phyloP scores from a whole-genome alignment of 768 basidiomycete species.

The Naganishia vishniacii region DNA sequence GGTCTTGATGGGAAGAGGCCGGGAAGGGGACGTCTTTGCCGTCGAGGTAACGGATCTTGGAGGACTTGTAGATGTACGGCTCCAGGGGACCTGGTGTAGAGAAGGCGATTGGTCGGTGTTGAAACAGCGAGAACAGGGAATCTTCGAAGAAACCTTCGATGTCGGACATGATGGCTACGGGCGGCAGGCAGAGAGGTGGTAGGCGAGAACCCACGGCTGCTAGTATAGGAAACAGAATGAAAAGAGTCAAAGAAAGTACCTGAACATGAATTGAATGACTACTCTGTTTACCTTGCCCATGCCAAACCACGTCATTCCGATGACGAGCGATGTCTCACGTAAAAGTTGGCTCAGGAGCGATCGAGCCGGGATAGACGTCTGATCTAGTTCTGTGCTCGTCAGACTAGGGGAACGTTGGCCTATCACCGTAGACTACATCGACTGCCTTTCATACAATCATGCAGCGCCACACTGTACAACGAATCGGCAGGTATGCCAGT shows the following conservation, averaged over 20 bases:
- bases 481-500: not conserved
- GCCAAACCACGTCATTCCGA: conserved; percentile 11
- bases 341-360: conserved; percentile 15
- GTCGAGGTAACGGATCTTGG: not conserved
- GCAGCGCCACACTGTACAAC: not conserved
- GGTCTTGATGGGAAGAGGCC: not conserved
- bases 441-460: conserved; percentile 1
- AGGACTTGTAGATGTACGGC: conserved; percentile 23
- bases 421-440: no score
- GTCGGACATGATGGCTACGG: not conserved
- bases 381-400: no score
- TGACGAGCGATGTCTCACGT: not conserved
- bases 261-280: not conserved
- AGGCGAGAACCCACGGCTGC: no score
- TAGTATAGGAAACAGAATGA: not conserved
- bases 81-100: conserved; percentile 5
- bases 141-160: conserved; percentile 26
- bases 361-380: no score
- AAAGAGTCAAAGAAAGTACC: no score
- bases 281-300: not conserved
- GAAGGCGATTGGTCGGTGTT: conserved; percentile 27
- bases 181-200: not conserved
- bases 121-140: conserved; percentile 25
- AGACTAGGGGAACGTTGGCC: no score
- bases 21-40: not conserved